A percentile compares a stretch with the other conserved stretches of the same genome.
These are phyloP conservation scores for Eurotiales sp. DNA, from an alignment of 2,329 filamentous ascomycete genomes.

Conservation along the genomic window DNA sequence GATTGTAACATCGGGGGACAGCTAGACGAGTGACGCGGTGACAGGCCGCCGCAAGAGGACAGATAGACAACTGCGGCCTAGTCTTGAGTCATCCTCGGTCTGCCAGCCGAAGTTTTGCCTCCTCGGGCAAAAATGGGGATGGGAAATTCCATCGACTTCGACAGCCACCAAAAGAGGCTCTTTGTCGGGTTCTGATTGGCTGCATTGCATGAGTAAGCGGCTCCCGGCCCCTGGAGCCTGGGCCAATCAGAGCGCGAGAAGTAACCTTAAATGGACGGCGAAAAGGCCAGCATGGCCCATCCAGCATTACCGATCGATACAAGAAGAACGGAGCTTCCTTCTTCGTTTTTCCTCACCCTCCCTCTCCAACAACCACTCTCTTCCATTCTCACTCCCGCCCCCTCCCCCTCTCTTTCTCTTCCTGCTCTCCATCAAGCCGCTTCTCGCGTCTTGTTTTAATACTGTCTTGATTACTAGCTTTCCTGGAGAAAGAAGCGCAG, in stretches of 20 bases:
- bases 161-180: constrained; percentile 14
- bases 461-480: too few relatives aligned
- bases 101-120: too few relatives aligned
- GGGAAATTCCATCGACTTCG: constrained; percentile 15
- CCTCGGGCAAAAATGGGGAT: neutral
- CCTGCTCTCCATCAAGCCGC: constrained; percentile 16
- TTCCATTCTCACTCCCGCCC: constrained; percentile 19
- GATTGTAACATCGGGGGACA: too few relatives aligned
- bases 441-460: constrained; percentile 6
- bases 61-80: too few relatives aligned
- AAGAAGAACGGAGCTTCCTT: constrained; percentile 23
- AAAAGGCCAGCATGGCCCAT: constrained; percentile 46
- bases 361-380: constrained; percentile 18
- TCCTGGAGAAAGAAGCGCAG: neutral
- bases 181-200: constrained; percentile 14
- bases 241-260: constrained; percentile 36
- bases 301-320: constrained; percentile 29
- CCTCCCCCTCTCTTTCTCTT: constrained; percentile 17
- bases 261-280: constrained; percentile 34
- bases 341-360: constrained; percentile 15
- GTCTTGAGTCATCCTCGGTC: too few relatives aligned
- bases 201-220: constrained; percentile 26
- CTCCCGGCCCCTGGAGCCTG: constrained; percentile 10
- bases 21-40: too few relatives aligned
- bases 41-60: too few relatives aligned